Evolutionary conservation across 192 early-diverging fungal genomes (phyloP).

Genomic region (Gryganskiella cystojenkinii): DNA sequence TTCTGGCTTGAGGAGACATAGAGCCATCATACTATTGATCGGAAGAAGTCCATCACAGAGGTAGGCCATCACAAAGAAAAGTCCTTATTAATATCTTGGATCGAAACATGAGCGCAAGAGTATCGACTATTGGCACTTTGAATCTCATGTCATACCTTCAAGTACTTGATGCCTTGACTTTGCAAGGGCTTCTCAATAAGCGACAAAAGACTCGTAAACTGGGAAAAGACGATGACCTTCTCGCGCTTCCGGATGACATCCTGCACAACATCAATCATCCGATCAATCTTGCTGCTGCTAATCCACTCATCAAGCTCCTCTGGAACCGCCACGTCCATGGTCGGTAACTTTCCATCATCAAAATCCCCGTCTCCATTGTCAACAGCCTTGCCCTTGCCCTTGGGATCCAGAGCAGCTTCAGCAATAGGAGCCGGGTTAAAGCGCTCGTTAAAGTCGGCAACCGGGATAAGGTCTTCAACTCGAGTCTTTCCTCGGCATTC

Average conservation of each 20-base stretch:
- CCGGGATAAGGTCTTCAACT: conserved; percentile 23
- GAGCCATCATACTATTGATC: conserved; percentile 55
- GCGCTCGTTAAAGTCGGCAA: conserved; percentile 42
- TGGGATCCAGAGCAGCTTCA: conserved; percentile 6
- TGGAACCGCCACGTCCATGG: conserved; percentile 59
- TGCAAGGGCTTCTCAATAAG: conserved; percentile 60
- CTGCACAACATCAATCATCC: conserved; percentile 25
- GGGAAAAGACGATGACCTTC: conserved; percentile 72
- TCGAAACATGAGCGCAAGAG: too few species aligned
- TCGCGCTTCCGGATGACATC: conserved; percentile 12
- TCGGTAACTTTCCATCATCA: conserved; percentile 43
- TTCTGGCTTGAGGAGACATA: conserved; percentile 51
- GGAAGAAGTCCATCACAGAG: neutral
- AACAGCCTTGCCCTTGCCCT: conserved; percentile 38
- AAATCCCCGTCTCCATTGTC: conserved; percentile 12
- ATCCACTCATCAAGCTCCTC: conserved; percentile 57
- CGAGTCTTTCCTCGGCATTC: conserved; percentile 23
- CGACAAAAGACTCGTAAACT: conserved; percentile 63
- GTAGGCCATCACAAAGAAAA: neutral
- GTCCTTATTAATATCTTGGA: too few species aligned
- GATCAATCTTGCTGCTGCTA: conserved; percentile 55
- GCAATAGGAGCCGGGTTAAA: conserved; percentile 21
- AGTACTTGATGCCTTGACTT: conserved; percentile 45
- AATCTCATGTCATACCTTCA: conserved; percentile 14
- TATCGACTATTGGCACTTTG: too few species aligned